Evolutionary conservation across 2,329 filamentous ascomycete genomes (phyloP).

Genomic region (Aquanectria penicillioides): DNA sequence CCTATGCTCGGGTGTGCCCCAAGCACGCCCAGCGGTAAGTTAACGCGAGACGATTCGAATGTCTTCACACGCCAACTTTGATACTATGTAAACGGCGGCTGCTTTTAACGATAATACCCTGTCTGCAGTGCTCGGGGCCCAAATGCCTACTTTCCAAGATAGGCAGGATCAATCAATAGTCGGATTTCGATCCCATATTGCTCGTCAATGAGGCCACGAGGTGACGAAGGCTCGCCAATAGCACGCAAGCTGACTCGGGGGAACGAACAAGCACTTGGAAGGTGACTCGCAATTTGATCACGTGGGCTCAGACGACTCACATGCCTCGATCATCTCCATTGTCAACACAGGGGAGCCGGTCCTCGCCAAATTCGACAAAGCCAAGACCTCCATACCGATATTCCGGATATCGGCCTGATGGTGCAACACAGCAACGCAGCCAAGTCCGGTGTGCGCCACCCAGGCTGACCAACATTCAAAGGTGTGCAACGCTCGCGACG

Average conservation of each 20-base stretch:
- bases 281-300: conserved; percentile 8
- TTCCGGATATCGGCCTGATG: background rate
- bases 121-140: no score
- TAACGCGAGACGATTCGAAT: background rate
- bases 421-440: background rate
- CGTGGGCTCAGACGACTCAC: background rate
- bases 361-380: background rate
- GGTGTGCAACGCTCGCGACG: background rate
- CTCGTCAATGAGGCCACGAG: no score
- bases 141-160: no score
- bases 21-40: background rate
- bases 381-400: conserved; percentile 6
- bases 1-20: conserved; percentile 11
- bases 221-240: no score
- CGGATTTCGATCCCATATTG: no score
- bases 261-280: no score
- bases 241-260: conserved; percentile 18
- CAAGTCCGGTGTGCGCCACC: conserved; percentile 22
- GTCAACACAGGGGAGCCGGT: background rate
- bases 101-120: no score
- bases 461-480: conserved; percentile 1
- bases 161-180: no score
- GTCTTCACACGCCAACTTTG: no score
- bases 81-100: no score
- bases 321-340: background rate